These are phyloP conservation scores for Dactylonectria macrodidyma DNA, from an alignment of 2,329 filamentous ascomycete species.

Conservation along the genomic window DNA sequence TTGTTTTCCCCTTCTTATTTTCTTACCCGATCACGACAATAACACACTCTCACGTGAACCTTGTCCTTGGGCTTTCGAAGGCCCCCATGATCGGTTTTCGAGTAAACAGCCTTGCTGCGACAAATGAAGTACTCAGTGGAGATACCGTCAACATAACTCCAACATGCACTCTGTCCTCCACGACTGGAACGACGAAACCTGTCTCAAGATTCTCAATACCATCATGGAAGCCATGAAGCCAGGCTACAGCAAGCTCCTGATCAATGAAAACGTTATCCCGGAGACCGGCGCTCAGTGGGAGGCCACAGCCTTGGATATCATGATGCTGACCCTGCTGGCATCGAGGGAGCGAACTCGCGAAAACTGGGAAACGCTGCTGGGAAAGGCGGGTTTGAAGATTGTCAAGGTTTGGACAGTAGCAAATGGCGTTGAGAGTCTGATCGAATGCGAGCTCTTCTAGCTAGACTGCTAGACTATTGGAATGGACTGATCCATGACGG, in stretches of 20 bases:
- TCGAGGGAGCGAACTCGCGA: slow-evolving; percentile 54
- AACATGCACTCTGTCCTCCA: slow-evolving; percentile 58
- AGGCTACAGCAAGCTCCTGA: slow-evolving; percentile 55
- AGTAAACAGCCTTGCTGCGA: slow-evolving; percentile 31
- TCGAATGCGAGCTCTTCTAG: slow-evolving; percentile 52
- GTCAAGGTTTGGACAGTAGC: slow-evolving; percentile 52
- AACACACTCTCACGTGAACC: too few relatives aligned
- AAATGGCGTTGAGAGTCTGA: slow-evolving; percentile 55
- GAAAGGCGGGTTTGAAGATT: slow-evolving; percentile 53
- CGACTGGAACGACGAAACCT: slow-evolving; percentile 57
- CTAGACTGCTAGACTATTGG: too few relatives aligned
- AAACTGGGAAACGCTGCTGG: slow-evolving; percentile 54
- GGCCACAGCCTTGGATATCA: slow-evolving; percentile 55
- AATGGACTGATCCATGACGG: too few relatives aligned
- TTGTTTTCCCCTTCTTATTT: too few relatives aligned
- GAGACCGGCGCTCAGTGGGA: slow-evolving; percentile 53
- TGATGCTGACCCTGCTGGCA: slow-evolving; percentile 51
- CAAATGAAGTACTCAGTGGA: slow-evolving; percentile 32
- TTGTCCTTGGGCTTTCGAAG: background rate
- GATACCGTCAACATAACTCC: slow-evolving; percentile 28
- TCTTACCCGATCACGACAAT: too few relatives aligned
- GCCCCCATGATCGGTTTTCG: slow-evolving; percentile 35
- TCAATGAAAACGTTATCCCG: slow-evolving; percentile 57
- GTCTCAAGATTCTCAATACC: slow-evolving; percentile 49
- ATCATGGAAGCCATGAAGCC: slow-evolving; percentile 54